Evolutionary conservation across 345 rosid species (phyloP), one percentile per base, ranked within the genome.

Genomic region (Linum lewisii): DNA sequence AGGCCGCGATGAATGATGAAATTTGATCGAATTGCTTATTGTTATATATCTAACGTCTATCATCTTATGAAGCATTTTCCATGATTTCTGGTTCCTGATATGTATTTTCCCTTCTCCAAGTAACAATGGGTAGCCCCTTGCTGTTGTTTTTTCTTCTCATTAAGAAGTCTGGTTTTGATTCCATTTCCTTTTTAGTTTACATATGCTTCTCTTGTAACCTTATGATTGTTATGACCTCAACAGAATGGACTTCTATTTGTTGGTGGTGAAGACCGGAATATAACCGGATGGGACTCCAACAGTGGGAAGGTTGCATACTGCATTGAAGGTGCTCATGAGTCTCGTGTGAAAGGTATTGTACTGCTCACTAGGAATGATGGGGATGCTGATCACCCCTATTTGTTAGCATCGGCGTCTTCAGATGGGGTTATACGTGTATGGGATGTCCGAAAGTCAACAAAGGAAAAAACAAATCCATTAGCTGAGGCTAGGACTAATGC

Each of bases 391-490:
- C 85, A 83, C 63, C 95, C 96, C 10, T 80, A 70, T 74, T 63
- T 93, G 29, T 66, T 87, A 70, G 84, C 92, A 16, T 89, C 96
- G 6, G 96, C 95, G 58, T 89, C 97, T 0, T 85, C 97, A 0
- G 99, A 93, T 75, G 99, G 99, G 58, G 64, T 84, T 65, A 84
- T 93, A 73, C 79, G 88, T 24, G 95, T 89, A 51, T 93, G 99
- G 99, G 99, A 93, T 72, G 79, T 82, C 36, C 88, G 97, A 47
- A 80, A 73, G 82, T 84, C 79, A 3, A 34, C 59, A 60, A 82
- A 79, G 67, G 96, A 82, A 63, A 85, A 81, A 65, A 73, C 92
- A 19, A 72, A 66, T 62, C 85, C 94, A 7, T 73, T 93, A 67
- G 95, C 97, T 1, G 97, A 93, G 81, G 77, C 79, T 22, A 74